Evolutionary conservation across 176 grass and related monocot genomes (phyloP).

Genomic region (Dactylis glomerata): DNA sequence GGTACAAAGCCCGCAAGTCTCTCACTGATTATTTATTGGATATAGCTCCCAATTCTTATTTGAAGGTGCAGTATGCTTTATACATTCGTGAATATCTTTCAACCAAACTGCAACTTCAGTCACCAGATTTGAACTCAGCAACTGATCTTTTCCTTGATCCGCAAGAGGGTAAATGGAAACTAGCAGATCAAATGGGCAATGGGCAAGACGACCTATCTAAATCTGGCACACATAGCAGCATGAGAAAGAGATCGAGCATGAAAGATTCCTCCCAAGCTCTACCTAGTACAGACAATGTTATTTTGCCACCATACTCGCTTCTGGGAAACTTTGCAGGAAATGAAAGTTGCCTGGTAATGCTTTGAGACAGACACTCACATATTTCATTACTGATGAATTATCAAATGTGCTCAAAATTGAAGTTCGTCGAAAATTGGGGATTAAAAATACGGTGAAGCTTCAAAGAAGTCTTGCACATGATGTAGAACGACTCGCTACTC

Average conservation of each 20-base stretch:
- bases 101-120: constrained; percentile 49
- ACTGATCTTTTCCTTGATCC: constrained; percentile 90
- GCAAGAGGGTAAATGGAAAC: constrained; percentile 93
- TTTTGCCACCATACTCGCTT: constrained; percentile 55
- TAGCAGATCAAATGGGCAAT: constrained; percentile 52
- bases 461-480: constrained; percentile 55
- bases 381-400: constrained; percentile 61
- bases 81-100: constrained; percentile 57
- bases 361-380: constrained; percentile 43
- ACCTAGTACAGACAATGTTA: constrained; percentile 29
- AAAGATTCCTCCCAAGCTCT: constrained; percentile 22
- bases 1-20: constrained; percentile 12
- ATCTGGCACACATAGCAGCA: constrained; percentile 14
- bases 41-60: constrained; percentile 49
- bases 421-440: constrained; percentile 69
- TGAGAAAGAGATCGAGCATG: constrained; percentile 12
- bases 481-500: constrained; percentile 51
- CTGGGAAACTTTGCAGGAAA: constrained; percentile 31
- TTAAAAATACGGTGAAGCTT: constrained; percentile 44
- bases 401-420: constrained; percentile 66
- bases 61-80: constrained; percentile 57
- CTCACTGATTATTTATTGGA: constrained; percentile 41
- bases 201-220: constrained; percentile 26
- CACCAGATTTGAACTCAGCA: constrained; percentile 42
- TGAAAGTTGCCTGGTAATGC: constrained; percentile 40